Evolutionary conservation across 2,329 filamentous ascomycete species (phyloP).

Genomic region (Trichoderma pleuroti): DNA sequence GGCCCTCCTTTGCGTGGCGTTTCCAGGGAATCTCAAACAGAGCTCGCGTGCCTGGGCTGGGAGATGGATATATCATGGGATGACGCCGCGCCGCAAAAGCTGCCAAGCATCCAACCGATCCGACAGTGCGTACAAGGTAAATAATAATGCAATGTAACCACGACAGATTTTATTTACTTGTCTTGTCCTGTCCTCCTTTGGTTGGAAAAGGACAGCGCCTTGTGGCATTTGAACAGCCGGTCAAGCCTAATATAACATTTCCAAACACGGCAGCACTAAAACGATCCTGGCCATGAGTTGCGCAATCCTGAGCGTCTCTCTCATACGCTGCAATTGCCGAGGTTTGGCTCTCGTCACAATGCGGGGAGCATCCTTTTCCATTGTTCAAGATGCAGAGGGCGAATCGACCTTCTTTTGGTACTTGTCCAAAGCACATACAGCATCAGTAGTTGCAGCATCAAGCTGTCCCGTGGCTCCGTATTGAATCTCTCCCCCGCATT

Average conservation of each 20-base stretch:
- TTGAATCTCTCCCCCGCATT: background rate
- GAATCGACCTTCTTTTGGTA: background rate
- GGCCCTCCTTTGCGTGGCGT: background rate
- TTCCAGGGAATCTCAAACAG: background rate
- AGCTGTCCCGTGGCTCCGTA: background rate
- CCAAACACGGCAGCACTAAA: background rate
- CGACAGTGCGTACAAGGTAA: background rate
- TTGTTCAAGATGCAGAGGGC: background rate
- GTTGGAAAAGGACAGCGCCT: background rate
- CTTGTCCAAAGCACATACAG: background rate
- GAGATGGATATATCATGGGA: background rate
- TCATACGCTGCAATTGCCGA: constrained; percentile 7
- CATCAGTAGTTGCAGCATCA: background rate
- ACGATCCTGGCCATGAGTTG: background rate
- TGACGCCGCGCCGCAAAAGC: background rate
- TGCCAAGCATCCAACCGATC: background rate
- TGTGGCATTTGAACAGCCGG: background rate
- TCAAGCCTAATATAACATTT: constrained; percentile 7
- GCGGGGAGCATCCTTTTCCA: background rate
- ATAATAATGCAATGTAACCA: background rate
- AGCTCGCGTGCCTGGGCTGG: background rate
- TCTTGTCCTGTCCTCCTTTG: background rate
- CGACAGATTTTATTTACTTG: background rate
- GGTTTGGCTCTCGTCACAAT: constrained; percentile 4
- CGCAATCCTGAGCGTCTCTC: background rate